phyloP scores from a whole-genome alignment of 441 rosid species.

The Populus tomentosa region DNA sequence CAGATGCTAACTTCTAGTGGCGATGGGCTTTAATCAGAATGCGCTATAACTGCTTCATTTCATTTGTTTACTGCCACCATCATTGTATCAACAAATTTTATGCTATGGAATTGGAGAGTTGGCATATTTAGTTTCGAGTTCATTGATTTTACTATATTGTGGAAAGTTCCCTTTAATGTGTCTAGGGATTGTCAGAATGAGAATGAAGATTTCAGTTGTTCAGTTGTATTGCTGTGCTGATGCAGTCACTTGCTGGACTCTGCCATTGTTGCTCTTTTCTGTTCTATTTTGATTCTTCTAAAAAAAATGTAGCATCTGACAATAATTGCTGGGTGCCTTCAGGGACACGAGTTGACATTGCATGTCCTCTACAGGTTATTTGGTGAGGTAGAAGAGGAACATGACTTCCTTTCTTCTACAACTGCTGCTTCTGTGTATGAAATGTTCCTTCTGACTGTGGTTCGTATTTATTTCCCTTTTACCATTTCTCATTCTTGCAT shows the following conservation, averaged over 20 bases:
- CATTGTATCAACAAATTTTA: not conserved
- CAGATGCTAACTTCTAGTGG: not conserved
- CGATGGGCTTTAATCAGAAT: not conserved
- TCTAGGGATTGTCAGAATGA: not conserved
- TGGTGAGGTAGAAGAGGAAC: slow-evolving; percentile 97
- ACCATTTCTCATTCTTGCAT: slow-evolving; percentile 11
- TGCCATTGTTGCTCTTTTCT: not conserved
- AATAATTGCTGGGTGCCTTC: slow-evolving; percentile 43
- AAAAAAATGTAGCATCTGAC: slow-evolving; percentile 33
- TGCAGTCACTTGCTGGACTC: not conserved
- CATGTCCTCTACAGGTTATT: slow-evolving; percentile 94
- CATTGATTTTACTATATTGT: not conserved
- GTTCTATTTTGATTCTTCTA: slow-evolving; percentile 6
- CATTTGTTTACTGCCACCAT: not conserved
- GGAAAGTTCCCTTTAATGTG: not conserved
- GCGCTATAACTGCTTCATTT: not conserved
- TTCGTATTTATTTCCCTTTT: slow-evolving; percentile 34
- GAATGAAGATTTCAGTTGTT: not conserved
- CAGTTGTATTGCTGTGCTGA: not conserved
- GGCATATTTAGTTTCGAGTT: not conserved
- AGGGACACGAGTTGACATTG: slow-evolving; percentile 99
- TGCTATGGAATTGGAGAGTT: not conserved
- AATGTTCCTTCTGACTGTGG: slow-evolving; percentile 75
- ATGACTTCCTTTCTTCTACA: slow-evolving; percentile 90
- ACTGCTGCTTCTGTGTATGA: slow-evolving; percentile 91